Base-by-base conservation (phyloP, 2,329 filamentous ascomycete species). In the Trichoderma arundinaceum region DNA sequence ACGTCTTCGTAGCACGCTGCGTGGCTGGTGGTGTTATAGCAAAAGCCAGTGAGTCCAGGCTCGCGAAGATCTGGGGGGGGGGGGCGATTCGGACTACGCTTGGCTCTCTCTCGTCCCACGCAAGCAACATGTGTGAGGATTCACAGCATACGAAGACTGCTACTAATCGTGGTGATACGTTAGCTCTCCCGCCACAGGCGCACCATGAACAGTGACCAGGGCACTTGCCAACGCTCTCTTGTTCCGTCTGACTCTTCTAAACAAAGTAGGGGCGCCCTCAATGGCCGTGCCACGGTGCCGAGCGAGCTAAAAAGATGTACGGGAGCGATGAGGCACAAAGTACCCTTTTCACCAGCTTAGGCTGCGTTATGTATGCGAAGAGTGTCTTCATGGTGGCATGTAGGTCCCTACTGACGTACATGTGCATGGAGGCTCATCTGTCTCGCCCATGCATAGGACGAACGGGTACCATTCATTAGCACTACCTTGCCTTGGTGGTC, bases 151-250 rank as follows among this genome's bases (percentile, higher is more conserved):
- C 51, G 22, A 38, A 32, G 9, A 15, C 48, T 52, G 22, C 46
- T 43, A 43, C 58, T 43, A 43, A 43, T 43, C 43, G 64, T 51
- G 35, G 49, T 51, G 64, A 53, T 67, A 68, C 69, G 66, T 71
- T 70, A 69, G 69, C 69, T 67, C 65, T 70, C 68, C 69, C 67
- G 68, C 64, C 64, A 60, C 61, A 68, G 56, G 46, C 58, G 49
- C 62, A 51, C 35, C n/a, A n/a, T 44, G 39, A 44, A 19, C 46
- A 44, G 44, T 28, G 49, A 43, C 22, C 22, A 19, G 58, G 59
- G 39, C 10, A n/a, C 3, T 44, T 15, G 51, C 17, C 32, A 54
- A 35, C 19, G 35, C 28, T 54, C 44, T 51, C 15, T 7, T 28
- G 12, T 15, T 43, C 32, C n/a, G 33, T 43, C 38, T 63, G 41